Evolutionary conservation across 805 yeast genomes (phyloP).

Genomic region (Debaryomyces prosopidis): DNA sequence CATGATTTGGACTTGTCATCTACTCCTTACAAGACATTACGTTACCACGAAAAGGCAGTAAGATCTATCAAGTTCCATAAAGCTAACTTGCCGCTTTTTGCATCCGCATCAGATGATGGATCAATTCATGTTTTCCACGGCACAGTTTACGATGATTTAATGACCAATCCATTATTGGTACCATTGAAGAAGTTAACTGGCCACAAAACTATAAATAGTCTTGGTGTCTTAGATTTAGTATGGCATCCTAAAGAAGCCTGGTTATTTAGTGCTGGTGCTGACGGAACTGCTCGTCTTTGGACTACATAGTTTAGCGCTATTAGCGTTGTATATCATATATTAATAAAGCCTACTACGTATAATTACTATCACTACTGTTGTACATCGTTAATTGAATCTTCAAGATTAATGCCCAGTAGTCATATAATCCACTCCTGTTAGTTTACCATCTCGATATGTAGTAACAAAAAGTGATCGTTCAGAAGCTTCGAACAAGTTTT

Average conservation of each 20-base stretch:
- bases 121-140: conserved; percentile 92
- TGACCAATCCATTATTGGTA: conserved; percentile 93
- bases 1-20: conserved; percentile 88
- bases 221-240: conserved; percentile 82
- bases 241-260: conserved; percentile 99
- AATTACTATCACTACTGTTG: too few species aligned
- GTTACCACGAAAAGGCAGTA: conserved; percentile 95
- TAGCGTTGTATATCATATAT: background rate
- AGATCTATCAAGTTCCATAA: conserved; percentile 86
- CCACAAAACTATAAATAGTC: conserved; percentile 72
- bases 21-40: conserved; percentile 91
- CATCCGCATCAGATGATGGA: conserved; percentile 96
- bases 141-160: conserved; percentile 90
- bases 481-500: conserved; percentile 23
- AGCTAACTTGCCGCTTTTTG: conserved; percentile 81
- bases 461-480: conserved; percentile 25
- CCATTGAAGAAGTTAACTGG: conserved; percentile 94
- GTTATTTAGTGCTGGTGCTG: conserved; percentile 97
- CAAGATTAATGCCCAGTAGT: background rate
- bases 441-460: conserved; percentile 18
- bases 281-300: conserved; percentile 94
- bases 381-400: too few species aligned
- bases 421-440: conserved; percentile 1
- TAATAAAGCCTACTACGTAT: background rate
- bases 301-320: conserved; percentile 54